phyloP scores from a whole-genome alignment of 352 stramenopile species.

The Phytophthora sojae region DNA sequence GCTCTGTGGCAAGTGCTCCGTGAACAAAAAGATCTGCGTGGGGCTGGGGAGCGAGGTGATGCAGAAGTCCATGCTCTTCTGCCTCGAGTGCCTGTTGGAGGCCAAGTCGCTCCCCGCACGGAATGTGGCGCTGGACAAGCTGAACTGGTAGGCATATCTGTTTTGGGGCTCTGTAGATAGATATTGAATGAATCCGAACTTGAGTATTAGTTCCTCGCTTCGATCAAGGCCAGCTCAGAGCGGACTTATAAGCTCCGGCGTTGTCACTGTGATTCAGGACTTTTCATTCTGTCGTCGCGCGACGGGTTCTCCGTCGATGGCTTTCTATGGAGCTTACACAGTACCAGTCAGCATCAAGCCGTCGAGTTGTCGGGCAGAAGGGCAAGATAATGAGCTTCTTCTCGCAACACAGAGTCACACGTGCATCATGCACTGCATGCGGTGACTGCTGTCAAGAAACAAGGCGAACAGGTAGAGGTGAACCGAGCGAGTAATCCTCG shows the following conservation, averaged over 20 bases:
- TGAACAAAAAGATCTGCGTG: constrained; percentile 52
- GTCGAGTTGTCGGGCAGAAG: constrained; percentile 12
- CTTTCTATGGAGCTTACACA: background rate
- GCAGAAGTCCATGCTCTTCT: constrained; percentile 47
- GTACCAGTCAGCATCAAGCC: background rate
- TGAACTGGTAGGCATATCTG: constrained; percentile 29
- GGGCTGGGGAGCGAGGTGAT: constrained; percentile 35
- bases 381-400: background rate
- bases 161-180: constrained; percentile 19
- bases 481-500: constrained; percentile 12
- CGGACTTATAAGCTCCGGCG: background rate
- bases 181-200: constrained; percentile 20
- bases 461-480: constrained; percentile 18
- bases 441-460: constrained; percentile 13
- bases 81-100: constrained; percentile 50
- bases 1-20: constrained; percentile 46
- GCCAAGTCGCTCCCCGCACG: constrained; percentile 46
- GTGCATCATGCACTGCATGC: background rate
- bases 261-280: background rate
- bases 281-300: background rate
- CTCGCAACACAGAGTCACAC: constrained; percentile 7
- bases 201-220: constrained; percentile 14
- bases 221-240: background rate
- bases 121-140: constrained; percentile 34
- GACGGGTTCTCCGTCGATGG: background rate